These are phyloP conservation scores for Solanum sejunctum DNA, from an alignment of 257 asterid species.

Conservation along the genomic window DNA sequence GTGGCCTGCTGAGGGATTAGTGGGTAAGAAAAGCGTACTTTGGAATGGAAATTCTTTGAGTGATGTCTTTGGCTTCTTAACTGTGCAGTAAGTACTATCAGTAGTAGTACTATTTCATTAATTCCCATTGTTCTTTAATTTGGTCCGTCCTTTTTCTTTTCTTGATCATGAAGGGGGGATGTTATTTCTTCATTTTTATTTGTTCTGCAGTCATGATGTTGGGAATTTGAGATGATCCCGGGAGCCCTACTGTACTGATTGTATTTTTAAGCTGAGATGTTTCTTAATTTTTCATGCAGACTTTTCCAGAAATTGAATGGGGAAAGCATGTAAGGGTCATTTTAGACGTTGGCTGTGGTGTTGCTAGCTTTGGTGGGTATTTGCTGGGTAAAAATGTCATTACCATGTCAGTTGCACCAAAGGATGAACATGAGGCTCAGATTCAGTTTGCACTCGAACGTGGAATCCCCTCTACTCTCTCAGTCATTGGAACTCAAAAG, in stretches of 20 bases:
- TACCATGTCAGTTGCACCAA: slow-evolving; percentile 69
- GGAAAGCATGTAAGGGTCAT: slow-evolving; percentile 54
- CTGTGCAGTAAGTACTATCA: background rate
- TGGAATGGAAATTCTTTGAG: background rate
- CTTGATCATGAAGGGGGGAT: background rate
- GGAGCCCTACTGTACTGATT: background rate
- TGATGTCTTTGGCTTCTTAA: background rate
- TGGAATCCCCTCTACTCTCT: slow-evolving; percentile 61
- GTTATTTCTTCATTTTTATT: background rate
- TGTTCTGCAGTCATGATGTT: background rate
- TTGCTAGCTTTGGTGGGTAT: slow-evolving; percentile 75
- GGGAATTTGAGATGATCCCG: background rate
- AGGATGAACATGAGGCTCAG: slow-evolving; percentile 74
- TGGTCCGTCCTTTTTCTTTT: background rate
- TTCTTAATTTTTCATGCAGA: slow-evolving; percentile 15
- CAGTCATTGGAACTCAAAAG: slow-evolving; percentile 58
- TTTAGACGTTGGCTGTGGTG: slow-evolving; percentile 74
- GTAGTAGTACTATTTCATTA: background rate
- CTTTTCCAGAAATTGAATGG: slow-evolving; percentile 43
- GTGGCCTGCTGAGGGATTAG: background rate
- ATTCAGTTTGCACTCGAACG: slow-evolving; percentile 75
- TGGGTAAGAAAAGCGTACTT: background rate
- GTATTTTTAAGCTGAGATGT: background rate
- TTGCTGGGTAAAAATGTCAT: slow-evolving; percentile 44
- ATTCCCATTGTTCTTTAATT: background rate